Evolutionary conservation across 345 rosid genomes (phyloP), one percentile per base, ranked within the genome.

Genomic region (Ceriops zippeliana): DNA sequence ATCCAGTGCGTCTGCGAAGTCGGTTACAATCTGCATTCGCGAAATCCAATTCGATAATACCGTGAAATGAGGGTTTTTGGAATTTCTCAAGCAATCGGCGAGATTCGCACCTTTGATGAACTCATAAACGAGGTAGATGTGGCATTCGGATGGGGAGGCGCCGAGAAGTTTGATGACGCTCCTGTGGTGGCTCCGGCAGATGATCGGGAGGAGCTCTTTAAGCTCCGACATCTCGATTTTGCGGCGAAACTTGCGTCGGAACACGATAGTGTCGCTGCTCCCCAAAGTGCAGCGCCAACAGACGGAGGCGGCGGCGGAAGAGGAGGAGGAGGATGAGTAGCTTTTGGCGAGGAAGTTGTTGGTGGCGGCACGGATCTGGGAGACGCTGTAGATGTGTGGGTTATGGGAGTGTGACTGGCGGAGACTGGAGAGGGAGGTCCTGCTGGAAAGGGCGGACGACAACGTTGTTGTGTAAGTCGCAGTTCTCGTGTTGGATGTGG

Each of bases 291-390:
- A 91, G 16, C 92, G 88, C 97, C 98, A 93, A 66, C 87, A 84
- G 46, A 89, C 19, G 49, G 49, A 42, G 17, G 0, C 70, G n/a
- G 83, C 69, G n/a, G 83, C 66, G 38, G 92, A 70, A n/a, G 93
- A 81, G 3, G 62, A 83, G 8, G n/a, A 52, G 32, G 86, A 83
- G 8, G 91, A 78, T 16, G 90, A 83, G 73, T 73, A 57, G 53
- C 86, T 86, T 67, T 83, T 76, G 35, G 89, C 82, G 46, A 93
- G 88, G 90, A 93, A 93, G 65, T 84, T 88, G 87, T 93, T 93
- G 59, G 96, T 93, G 77, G 97, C 92, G 46, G 87, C 52, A 27
- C 96, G 96, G 24, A 93, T 87, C 74, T 91, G 96, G 68, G 86
- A 67, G 80, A 91, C 75, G 81, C 80, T 78, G 85, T 93, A 93